Conservation (phyloP, 176 grass and related monocot genomes). For the Avena eriantha region DNA sequence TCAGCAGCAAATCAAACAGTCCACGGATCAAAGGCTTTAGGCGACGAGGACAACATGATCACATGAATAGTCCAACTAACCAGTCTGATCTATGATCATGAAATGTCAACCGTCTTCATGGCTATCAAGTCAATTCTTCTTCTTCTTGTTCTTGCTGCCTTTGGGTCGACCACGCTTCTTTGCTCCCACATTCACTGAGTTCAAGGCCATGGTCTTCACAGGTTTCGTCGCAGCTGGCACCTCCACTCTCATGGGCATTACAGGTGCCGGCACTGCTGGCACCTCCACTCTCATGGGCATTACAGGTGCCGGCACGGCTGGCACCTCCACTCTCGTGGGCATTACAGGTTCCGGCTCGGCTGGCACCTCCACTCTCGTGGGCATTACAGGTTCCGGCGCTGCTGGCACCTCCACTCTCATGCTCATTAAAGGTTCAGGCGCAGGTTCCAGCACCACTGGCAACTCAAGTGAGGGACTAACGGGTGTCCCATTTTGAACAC, state of each 20-base stretch:
- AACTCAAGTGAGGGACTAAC: slow-evolving; percentile 22
- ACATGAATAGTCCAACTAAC: slow-evolving; percentile 5
- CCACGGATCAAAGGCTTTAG: slow-evolving; percentile 17
- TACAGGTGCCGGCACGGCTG: not conserved
- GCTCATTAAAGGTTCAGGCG: not conserved
- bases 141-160: slow-evolving; percentile 67
- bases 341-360: not conserved
- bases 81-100: slow-evolving; percentile 22
- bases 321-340: slow-evolving; percentile 32
- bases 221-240: not conserved
- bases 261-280: not conserved
- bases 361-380: slow-evolving; percentile 34
- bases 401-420: slow-evolving; percentile 42
- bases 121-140: slow-evolving; percentile 33
- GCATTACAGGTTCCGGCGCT: not conserved
- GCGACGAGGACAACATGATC: slow-evolving; percentile 8
- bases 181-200: slow-evolving; percentile 35
- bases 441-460: not conserved
- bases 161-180: slow-evolving; percentile 68
- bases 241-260: slow-evolving; percentile 29
- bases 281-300: slow-evolving; percentile 38
- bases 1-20: slow-evolving; percentile 26
- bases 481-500: slow-evolving; percentile 40
- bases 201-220: slow-evolving; percentile 31
- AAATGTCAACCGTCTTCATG: slow-evolving; percentile 13